Base-by-base conservation (phyloP, 169 alveolate genomes). In the Theileria parva region DNA sequence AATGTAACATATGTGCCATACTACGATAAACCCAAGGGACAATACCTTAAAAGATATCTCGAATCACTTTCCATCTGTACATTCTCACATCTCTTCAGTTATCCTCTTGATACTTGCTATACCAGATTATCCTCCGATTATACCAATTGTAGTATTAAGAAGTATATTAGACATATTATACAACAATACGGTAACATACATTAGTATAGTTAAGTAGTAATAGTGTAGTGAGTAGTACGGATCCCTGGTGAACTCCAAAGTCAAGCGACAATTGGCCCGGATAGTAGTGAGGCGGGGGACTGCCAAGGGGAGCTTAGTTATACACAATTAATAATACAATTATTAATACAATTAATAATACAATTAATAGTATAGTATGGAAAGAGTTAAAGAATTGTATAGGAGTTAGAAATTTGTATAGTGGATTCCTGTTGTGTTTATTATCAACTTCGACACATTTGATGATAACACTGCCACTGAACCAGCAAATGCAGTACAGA, bases 71-170 rank as follows among this genome's bases (percentile, higher is more conserved):
- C 76, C 61, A 50, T 77, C 19, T 83, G 85, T 60, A 65, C 23
- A 6, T 23, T 69, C 28, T 70, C 89, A 39, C 89, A 83, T 37
- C 60, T 85, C 50, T 77, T 85, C 69, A 70, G 78, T 39, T 85
- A 85, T 69, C 91, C 91, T 3, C 77, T 85, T 48, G 91, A 85
- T 60, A 80, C 76, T 5, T 80, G 86, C 2, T 85, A 55, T 78
- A 77, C 84, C 0, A 77, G 87, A 64, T 48, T 85, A 21, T 68
- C 84, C 28, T 79, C 30, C 17, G 34, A 30, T 19, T 25, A 50
- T n/a, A 50, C 0, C 57, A 70, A 5, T 71, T 63, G 2, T 27
- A 72, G 27, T 32, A 50, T 27, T 21, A 0, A 39, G 44, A 60
- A 27, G 21, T 78, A 11, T 28, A 15, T 57, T 30, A 78, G 17